These are phyloP conservation scores for Prunus mongolica DNA, from an alignment of 306 rosid species.

Conservation along the genomic window DNA sequence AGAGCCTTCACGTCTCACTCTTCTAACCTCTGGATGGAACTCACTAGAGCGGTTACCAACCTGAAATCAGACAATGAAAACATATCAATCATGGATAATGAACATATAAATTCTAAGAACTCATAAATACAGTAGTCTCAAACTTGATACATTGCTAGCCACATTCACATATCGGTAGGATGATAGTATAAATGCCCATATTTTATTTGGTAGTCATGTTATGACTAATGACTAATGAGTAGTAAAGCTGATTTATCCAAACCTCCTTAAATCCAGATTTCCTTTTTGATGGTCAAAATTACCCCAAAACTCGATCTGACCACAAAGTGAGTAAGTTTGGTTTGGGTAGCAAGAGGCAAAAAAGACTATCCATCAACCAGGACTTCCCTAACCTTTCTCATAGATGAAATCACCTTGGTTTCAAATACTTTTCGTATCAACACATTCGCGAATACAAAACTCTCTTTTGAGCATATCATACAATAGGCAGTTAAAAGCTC, in stretches of 20 bases:
- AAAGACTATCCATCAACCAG: background rate
- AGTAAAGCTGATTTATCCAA: conserved; percentile 12
- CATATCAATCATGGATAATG: conserved; percentile 19
- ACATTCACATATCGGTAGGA: background rate
- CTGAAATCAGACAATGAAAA: conserved; percentile 40
- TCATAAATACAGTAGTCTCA: background rate
- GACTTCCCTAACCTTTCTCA: background rate
- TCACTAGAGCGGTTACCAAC: conserved; percentile 98
- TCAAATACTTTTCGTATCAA: background rate
- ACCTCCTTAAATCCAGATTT: conserved; percentile 16
- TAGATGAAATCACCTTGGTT: background rate
- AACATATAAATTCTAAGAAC: background rate
- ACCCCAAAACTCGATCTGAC: background rate
- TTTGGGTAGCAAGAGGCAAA: conserved; percentile 16
- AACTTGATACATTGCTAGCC: background rate
- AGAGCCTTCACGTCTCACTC: conserved; percentile 97
- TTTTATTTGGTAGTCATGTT: conserved; percentile 20
- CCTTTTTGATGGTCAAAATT: background rate
- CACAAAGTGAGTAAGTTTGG: conserved; percentile 10
- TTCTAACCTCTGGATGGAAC: conserved; percentile 91
- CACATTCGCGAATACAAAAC: background rate
- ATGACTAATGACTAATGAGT: conserved; percentile 3
- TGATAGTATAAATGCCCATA: conserved; percentile 4
- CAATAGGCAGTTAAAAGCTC: conserved; percentile 33
- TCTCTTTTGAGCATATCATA: conserved; percentile 17